Percentiles rank a stretch among this genome's conserved stretches.
Evolutionary conservation across 2,329 filamentous ascomycete species (phyloP).

Genomic region (Albifimbria verrucaria): DNA sequence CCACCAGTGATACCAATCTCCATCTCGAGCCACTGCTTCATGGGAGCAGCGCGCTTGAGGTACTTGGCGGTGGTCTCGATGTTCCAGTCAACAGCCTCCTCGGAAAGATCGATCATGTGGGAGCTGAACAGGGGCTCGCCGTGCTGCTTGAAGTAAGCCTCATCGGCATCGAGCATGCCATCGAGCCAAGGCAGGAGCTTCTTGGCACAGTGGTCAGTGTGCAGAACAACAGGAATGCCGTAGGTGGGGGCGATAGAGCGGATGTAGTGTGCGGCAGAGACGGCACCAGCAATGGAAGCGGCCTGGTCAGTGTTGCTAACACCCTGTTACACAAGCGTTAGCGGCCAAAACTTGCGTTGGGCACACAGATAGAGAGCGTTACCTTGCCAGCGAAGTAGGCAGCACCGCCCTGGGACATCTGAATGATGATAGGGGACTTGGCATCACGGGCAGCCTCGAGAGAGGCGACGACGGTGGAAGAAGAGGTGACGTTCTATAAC

Average conservation of each 20-base stretch:
- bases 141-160: slow-evolving; percentile 90
- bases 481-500: slow-evolving; percentile 81
- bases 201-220: slow-evolving; percentile 99
- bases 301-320: slow-evolving; percentile 77
- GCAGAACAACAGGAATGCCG: slow-evolving; percentile 85
- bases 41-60: slow-evolving; percentile 87
- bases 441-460: slow-evolving; percentile 93
- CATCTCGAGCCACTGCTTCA: slow-evolving; percentile 99
- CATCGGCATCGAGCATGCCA: slow-evolving; percentile 91
- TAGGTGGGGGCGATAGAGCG: slow-evolving; percentile 83
- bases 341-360: background rate
- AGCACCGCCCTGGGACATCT: slow-evolving; percentile 89
- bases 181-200: slow-evolving; percentile 98
- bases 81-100: slow-evolving; percentile 89
- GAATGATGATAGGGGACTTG: slow-evolving; percentile 89
- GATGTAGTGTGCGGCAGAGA: slow-evolving; percentile 92
- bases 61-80: slow-evolving; percentile 89
- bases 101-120: slow-evolving; percentile 98
- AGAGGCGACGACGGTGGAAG: slow-evolving; percentile 70
- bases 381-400: slow-evolving; percentile 91
- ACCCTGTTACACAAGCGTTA: slow-evolving; percentile 46
- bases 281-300: slow-evolving; percentile 81
- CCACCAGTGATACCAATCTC: slow-evolving; percentile 84
- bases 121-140: slow-evolving; percentile 91
- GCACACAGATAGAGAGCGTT: slow-evolving; percentile 13